These are phyloP conservation scores for Oenanthe javanica DNA, from an alignment of 140 eudicot species.

Conservation along the genomic window DNA sequence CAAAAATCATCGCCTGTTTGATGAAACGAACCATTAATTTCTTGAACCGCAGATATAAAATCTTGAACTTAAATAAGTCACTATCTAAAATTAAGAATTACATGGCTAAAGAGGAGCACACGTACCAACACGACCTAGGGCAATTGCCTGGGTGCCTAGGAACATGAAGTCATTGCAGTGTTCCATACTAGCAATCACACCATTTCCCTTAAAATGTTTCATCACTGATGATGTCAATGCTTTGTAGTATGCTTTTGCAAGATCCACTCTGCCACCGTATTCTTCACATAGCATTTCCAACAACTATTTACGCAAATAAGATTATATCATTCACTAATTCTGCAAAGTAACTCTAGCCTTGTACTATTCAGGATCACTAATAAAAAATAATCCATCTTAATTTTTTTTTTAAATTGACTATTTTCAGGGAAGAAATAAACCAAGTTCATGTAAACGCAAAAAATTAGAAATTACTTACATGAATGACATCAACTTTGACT, in stretches of 20 bases:
- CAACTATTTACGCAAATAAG: slow-evolving; percentile 26
- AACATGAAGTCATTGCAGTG: slow-evolving; percentile 96
- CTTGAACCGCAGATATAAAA: neutral
- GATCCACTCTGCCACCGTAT: slow-evolving; percentile 85
- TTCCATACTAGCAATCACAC: slow-evolving; percentile 95
- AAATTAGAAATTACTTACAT: slow-evolving; percentile 35
- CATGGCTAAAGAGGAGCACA: neutral
- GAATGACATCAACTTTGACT: slow-evolving; percentile 90
- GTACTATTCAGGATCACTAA: no score
- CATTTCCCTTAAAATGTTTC: slow-evolving; percentile 84
- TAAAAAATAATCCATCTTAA: no score
- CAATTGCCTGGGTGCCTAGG: slow-evolving; percentile 85
- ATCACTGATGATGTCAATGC: slow-evolving; percentile 65
- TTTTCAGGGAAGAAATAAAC: no score
- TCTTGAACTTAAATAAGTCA: neutral
- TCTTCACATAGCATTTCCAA: slow-evolving; percentile 81
- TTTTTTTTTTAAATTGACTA: no score
- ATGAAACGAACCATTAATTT: neutral
- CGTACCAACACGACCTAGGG: slow-evolving; percentile 91
- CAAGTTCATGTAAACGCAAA: no score
- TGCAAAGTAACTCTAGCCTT: no score
- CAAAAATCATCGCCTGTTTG: slow-evolving; percentile 82
- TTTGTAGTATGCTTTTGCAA: slow-evolving; percentile 77
- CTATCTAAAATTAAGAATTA: neutral
- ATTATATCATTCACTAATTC: neutral